These are phyloP conservation scores for Phytopythium boreale DNA, from an alignment of 352 stramenopile species.

Conservation along the genomic window DNA sequence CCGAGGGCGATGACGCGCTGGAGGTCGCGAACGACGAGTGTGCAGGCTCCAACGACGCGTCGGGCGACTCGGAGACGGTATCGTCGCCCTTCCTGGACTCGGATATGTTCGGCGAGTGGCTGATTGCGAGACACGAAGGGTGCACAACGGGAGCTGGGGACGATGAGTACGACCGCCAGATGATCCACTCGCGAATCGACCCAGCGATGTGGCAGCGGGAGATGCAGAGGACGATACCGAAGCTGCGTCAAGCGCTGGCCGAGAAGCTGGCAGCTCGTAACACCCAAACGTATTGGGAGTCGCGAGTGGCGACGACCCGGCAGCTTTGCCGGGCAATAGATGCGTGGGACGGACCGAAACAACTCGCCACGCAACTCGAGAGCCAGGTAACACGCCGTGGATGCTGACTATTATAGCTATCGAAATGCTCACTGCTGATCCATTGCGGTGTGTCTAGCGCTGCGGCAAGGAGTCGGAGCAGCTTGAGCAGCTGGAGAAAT, in stretches of 20 bases:
- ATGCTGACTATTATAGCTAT: background rate
- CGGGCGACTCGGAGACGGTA: conserved; percentile 35
- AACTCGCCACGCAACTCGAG: background rate
- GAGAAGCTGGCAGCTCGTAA: background rate
- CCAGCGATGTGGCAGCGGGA: conserved; percentile 36
- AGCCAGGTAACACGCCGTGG: background rate
- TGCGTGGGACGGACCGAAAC: background rate
- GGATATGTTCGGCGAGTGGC: conserved; percentile 36
- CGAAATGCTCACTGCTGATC: too few relatives aligned
- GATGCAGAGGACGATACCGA: conserved; percentile 33
- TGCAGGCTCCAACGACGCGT: conserved; percentile 9
- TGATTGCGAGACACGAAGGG: conserved; percentile 35
- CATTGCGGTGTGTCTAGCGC: conserved; percentile 3
- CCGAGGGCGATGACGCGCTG: conserved; percentile 39
- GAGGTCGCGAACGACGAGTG: conserved; percentile 40
- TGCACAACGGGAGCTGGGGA: background rate
- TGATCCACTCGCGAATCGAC: conserved; percentile 44
- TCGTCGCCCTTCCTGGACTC: conserved; percentile 8
- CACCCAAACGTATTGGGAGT: background rate
- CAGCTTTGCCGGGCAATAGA: background rate
- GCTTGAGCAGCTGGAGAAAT: conserved; percentile 31
- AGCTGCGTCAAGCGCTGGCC: conserved; percentile 16
- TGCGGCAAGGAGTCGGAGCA: conserved; percentile 18
- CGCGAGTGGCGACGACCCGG: background rate
- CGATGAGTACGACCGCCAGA: conserved; percentile 15